Percentiles rank a stretch among this genome's conserved stretches.
Conservation (phyloP, 441 rosid genomes). For the Metrosideros polymorpha region DNA sequence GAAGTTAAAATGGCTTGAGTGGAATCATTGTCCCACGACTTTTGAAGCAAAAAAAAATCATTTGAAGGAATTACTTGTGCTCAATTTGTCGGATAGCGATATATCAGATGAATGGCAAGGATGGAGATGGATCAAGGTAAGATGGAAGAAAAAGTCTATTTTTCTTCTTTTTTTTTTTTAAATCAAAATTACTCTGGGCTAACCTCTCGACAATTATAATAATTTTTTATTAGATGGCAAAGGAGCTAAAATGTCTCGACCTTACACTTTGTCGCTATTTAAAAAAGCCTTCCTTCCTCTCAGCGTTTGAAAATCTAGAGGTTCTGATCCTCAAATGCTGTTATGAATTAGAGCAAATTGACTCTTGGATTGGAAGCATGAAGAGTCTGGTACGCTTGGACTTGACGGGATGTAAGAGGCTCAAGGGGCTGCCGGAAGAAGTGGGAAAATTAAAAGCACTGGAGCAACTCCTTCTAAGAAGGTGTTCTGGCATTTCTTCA, state of each 20-base stretch:
- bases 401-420: accelerated
- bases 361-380: background rate
- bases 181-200: background rate
- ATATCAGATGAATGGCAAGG: background rate
- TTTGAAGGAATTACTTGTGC: background rate
- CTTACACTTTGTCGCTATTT: accelerated
- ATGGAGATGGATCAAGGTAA: background rate
- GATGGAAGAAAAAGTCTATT: background rate
- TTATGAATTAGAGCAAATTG: background rate
- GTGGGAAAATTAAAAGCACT: background rate
- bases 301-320: background rate
- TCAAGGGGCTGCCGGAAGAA: background rate
- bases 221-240: background rate
- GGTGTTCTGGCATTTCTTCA: too few species aligned
- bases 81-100: accelerated
- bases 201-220: background rate
- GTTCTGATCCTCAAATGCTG: background rate
- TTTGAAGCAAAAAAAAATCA: background rate
- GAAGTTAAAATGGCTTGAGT: background rate
- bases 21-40: background rate
- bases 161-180: too few species aligned
- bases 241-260: background rate
- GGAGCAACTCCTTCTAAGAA: background rate
- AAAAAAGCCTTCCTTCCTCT: background rate
- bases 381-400: background rate